Conservation (phyloP, 257 asterid species). For the Marsdenia floribunda region DNA sequence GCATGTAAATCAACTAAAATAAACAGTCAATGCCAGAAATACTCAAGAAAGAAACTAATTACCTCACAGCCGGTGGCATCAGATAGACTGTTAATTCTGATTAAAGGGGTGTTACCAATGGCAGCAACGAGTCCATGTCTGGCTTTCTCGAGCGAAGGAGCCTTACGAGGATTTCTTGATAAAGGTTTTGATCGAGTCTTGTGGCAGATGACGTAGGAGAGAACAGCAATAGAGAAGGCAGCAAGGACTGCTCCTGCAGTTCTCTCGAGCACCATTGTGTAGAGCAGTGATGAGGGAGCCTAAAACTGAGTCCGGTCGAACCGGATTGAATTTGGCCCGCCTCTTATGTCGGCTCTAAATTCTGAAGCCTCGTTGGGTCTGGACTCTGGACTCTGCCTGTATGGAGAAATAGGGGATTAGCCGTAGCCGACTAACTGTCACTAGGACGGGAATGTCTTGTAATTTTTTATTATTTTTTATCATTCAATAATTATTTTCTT, state of each 20-base stretch:
- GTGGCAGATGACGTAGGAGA: conserved; percentile 44
- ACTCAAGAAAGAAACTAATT: neutral
- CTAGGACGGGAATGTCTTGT: too few species aligned
- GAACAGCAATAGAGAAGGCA: conserved; percentile 44
- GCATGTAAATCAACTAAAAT: neutral
- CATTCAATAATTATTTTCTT: too few species aligned
- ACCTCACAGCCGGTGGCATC: conserved; percentile 94
- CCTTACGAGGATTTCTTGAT: conserved; percentile 17
- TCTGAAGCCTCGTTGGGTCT: too few species aligned
- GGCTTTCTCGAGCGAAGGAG: conserved; percentile 22
- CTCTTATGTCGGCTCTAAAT: neutral
- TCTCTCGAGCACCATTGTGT: conserved; percentile 39
- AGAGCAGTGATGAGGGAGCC: neutral
- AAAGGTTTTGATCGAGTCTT: conserved; percentile 32
- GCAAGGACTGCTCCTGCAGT: conserved; percentile 53
- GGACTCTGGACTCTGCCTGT: too few species aligned
- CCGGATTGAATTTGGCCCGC: conserved; percentile 3
- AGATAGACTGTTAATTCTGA: conserved; percentile 86
- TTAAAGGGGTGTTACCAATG: conserved; percentile 87
- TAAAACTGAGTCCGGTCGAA: conserved; percentile 1
- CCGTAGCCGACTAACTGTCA: too few species aligned
- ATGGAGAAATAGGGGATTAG: too few species aligned
- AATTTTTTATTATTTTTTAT: too few species aligned
- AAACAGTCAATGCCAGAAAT: neutral
- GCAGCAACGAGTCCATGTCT: conserved; percentile 76